phyloP scores from a whole-genome alignment of 257 asterid genomes.

The Nicotiana benthamiana region DNA sequence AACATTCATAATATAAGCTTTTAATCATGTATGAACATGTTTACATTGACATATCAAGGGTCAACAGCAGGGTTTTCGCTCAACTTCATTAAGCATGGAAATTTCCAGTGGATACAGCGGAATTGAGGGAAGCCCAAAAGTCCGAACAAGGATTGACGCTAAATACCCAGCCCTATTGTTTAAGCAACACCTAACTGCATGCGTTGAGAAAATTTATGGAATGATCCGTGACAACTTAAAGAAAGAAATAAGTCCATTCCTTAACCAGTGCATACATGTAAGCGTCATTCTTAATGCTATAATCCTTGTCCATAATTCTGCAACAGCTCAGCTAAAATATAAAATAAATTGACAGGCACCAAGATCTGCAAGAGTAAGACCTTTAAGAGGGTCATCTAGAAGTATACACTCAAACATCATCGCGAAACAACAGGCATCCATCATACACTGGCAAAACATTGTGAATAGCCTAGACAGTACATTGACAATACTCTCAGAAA shows the following conservation, averaged over 20 bases:
- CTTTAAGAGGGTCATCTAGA: constrained; percentile 61
- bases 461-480: constrained; percentile 59
- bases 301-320: background rate
- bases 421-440: constrained; percentile 69
- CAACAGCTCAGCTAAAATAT: constrained; percentile 8
- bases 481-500: constrained; percentile 56
- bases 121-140: constrained; percentile 67
- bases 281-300: constrained; percentile 9
- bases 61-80: constrained; percentile 53
- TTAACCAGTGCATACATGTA: constrained; percentile 82
- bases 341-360: constrained; percentile 63
- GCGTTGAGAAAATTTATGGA: constrained; percentile 88
- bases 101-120: constrained; percentile 87
- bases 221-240: constrained; percentile 78
- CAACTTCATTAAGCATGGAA: constrained; percentile 58
- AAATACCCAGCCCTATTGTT: constrained; percentile 86
- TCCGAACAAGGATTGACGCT: constrained; percentile 70
- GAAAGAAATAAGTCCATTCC: constrained; percentile 79
- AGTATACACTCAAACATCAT: constrained; percentile 52
- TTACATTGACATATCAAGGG: constrained; percentile 18
- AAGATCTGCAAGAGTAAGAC: constrained; percentile 67
- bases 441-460: constrained; percentile 75
- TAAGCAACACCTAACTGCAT: constrained; percentile 88
- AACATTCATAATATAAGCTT: constrained; percentile 14
- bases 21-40: background rate